These are phyloP conservation scores for Tanacetum coccineum DNA, from an alignment of 129 eudicot species.

Conservation along the genomic window DNA sequence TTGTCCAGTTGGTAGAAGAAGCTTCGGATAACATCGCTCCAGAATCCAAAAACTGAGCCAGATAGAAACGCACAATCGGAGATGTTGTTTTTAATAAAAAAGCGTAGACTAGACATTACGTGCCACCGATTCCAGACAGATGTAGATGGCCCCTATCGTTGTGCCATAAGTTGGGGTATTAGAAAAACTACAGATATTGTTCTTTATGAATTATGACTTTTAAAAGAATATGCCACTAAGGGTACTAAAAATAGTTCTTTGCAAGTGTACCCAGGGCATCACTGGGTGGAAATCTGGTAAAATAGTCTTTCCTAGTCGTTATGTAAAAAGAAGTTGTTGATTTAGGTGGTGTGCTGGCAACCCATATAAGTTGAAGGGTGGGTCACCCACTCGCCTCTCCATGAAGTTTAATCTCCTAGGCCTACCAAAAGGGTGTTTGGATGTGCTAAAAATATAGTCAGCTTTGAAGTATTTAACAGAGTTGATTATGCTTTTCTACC, in stretches of 20 bases:
- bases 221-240: background rate
- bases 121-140: constrained; percentile 90
- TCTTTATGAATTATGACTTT: background rate
- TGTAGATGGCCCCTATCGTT: constrained; percentile 72
- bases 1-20: constrained; percentile 89
- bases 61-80: constrained; percentile 99
- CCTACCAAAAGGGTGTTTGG: background rate
- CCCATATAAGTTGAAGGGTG: too few species aligned
- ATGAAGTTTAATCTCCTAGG: background rate
- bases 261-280: constrained; percentile 1
- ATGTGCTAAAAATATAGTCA: background rate
- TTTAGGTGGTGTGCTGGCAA: background rate
- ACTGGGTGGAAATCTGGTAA: background rate
- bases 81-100: constrained; percentile 64
- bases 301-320: background rate
- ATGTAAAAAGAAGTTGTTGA: background rate
- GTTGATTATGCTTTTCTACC: background rate
- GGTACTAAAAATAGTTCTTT: background rate
- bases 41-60: constrained; percentile 92
- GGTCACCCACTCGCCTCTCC: background rate
- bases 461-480: background rate
- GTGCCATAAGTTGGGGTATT: constrained; percentile 34
- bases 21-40: constrained; percentile 98
- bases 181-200: background rate
- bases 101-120: constrained; percentile 74